Evolutionary conservation across 148 eudicot species (phyloP), one percentile per base, ranked within the genome.

Genomic region (Silene uniflora): DNA sequence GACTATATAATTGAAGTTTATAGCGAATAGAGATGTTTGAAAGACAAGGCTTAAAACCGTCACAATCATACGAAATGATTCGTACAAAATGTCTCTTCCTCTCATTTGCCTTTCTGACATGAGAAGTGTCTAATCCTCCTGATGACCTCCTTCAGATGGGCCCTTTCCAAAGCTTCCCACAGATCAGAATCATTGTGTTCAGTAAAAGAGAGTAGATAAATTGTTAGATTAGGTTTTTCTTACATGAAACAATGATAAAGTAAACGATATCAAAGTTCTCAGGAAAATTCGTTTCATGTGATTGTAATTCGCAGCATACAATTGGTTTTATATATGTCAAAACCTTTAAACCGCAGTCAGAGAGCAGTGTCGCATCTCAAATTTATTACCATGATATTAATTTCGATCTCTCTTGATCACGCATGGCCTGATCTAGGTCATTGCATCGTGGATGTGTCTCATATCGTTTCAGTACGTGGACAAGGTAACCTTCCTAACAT

Each of bases 81-180:
- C 29, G 29, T 27, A 27, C 29, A 27, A 27, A 27, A 27, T 27
- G 29, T 27, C 29, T 27, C 29, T 27, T 27, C 29, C 29, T 27
- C 29, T 27, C 1, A 27, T 27, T 27, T 27, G 29, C 29, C 29
- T 27, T 2, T 27, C 29, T 27, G 29, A 27, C 2, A 27, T 1
- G 29, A 27, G 29, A 27, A 27, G 1, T 27, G 29, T 27, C 29
- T 27, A 27, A 27, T 27, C 2, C 29, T 91, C 78, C 90, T 84
- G 76, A 94, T 86, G 75, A 86, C 93, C 81, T 90, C 93, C 85
- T 94, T 94, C 68, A 94, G 83, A 84, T 91, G 93, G 67, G 97
- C 95, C 75, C 98, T 87, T 78, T 91, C 97, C 78, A 94, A 83
- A 73, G 98, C 95, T 85, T 91, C 98, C 98, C 98, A 94, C 22